Base-by-base conservation (phyloP, 1,139 yeast genomes). In the Magnusiomyces sp. region DNA sequence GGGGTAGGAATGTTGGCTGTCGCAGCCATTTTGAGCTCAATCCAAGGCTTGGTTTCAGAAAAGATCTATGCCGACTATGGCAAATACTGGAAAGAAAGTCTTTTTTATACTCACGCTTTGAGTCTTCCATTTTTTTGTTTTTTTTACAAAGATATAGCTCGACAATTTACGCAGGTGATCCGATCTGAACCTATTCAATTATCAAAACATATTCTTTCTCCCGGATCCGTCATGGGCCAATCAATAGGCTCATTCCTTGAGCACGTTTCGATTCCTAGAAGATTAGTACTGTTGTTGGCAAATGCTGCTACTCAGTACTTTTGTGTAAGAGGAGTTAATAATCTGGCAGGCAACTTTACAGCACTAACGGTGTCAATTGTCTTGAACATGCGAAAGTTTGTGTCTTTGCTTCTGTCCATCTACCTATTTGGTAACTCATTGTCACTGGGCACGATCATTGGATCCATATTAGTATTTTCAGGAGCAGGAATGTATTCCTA, bases 321-420 rank as follows among this genome's bases (percentile, higher is more conserved):
- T 3, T 84, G 94, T 60, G 78, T 81, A 1, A 67, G 77, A 14
- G 89, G 90, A 2, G 90, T 83, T 19, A 81, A 81, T 59, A 71
- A 71, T 59, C 66, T 83, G 20, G 80, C 83, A 0, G 79, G 83
- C 6, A 66, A 65, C 31, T 71, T 80, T 1, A 70, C 78, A 31
- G 83, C 90, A 0, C 62, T 83, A 46, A 79, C 86, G 0, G 77
- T 83, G 1, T 74, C 81, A 0, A 75, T 83, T 27, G 76, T 80
- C 1, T 68, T 83, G 29, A 70, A 80, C 49, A 66, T 81, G 6
- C 71, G 92, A 45, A 81, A 83, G 61, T 77, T 83, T 54, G 63
- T 75, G 11, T 80, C 87, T 53, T 65, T 84, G 50, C 54, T 79
- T 31, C 57, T 83, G 23, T 80, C 87, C 54, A 71, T 72, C 49